phyloP scores from a whole-genome alignment of 192 early-diverging fungal genomes.

The Backusella macrospora region DNA sequence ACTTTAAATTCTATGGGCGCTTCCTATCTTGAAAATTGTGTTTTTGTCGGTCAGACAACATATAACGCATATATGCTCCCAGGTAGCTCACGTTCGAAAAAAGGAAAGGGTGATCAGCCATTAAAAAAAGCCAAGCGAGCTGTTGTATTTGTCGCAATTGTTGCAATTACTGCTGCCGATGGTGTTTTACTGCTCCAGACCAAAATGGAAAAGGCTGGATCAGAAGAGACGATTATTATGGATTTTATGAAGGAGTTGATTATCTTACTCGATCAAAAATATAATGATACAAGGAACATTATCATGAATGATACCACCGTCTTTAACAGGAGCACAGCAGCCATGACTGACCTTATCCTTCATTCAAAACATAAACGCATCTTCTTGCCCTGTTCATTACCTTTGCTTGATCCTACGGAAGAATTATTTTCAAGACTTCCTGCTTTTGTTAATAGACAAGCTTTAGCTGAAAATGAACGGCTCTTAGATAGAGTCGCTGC shows the following conservation, averaged over 20 bases:
- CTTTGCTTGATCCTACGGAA: not conserved
- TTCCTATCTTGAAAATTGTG: not conserved
- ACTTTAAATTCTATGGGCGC: not conserved
- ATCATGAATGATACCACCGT: not conserved
- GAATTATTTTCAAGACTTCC: not conserved
- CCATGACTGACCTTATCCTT: not conserved
- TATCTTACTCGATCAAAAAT: not conserved
- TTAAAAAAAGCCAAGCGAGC: not conserved
- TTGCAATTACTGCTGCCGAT: not conserved
- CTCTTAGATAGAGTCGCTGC: not conserved
- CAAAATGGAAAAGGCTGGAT: not conserved
- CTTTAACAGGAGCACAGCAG: not conserved
- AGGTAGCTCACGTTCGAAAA: not conserved
- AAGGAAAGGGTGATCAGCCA: not conserved
- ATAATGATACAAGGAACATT: not conserved
- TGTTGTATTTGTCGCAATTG: not conserved
- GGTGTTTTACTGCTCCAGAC: not conserved
- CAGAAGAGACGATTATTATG: not conserved
- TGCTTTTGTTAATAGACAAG: not conserved
- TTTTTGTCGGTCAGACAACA: not conserved
- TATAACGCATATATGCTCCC: not conserved
- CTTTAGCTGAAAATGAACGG: not conserved
- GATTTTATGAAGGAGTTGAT: not conserved
- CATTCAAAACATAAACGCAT: not conserved
- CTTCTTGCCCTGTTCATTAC: not conserved